Percentiles rank a stretch among this genome's conserved stretches.
phyloP scores from a whole-genome alignment of 2,329 filamentous ascomycete genomes.

The Curvularia sp. region DNA sequence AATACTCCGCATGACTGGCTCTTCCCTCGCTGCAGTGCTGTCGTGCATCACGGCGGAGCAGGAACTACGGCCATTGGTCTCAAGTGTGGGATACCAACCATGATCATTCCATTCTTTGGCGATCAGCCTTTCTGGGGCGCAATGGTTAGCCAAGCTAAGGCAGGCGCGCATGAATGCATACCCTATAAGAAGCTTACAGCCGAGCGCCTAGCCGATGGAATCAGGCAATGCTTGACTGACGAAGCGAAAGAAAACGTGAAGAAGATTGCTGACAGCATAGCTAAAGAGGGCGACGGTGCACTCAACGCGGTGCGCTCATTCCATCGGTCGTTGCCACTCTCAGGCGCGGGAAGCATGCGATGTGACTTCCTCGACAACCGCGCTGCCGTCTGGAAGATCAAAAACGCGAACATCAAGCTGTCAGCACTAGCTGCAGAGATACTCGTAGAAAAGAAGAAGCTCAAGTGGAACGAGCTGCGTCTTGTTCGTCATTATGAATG shows the following conservation, averaged over 20 bases:
- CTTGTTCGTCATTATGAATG: conserved; percentile 73
- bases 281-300: conserved; percentile 69
- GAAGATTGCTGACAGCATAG: conserved; percentile 68
- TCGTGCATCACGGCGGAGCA: conserved; percentile 79
- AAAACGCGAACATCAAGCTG: conserved; percentile 66
- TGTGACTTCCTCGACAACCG: conserved; percentile 70
- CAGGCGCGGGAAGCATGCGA: conserved; percentile 59
- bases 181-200: conserved; percentile 72
- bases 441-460: conserved; percentile 65
- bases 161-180: conserved; percentile 68
- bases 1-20: conserved; percentile 81
- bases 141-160: conserved; percentile 69
- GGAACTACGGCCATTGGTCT: conserved; percentile 78
- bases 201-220: conserved; percentile 73
- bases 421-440: conserved; percentile 71
- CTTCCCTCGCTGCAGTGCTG: conserved; percentile 70
- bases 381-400: conserved; percentile 71
- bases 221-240: conserved; percentile 69
- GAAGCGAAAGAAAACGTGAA: conserved; percentile 66
- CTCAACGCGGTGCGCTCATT: conserved; percentile 73
- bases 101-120: conserved; percentile 81
- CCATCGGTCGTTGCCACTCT: conserved; percentile 65
- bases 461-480: conserved; percentile 69
- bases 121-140: conserved; percentile 81
- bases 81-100: conserved; percentile 73